Evolutionary conservation across 805 yeast genomes (phyloP).

Genomic region (Wickerhamiella sergipiensis): DNA sequence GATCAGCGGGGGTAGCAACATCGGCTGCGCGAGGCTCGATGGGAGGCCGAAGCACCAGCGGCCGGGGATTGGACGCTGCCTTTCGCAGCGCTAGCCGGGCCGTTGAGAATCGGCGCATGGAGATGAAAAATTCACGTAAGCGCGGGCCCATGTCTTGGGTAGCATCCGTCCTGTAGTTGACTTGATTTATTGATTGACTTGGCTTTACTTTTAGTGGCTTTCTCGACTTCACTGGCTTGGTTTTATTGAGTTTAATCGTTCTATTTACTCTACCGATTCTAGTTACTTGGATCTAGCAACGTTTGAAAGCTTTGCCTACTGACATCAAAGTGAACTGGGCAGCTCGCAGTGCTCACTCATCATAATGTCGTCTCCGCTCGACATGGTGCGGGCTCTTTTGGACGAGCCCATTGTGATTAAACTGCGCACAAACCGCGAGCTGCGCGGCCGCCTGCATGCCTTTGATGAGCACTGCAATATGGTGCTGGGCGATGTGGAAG

Average conservation of each 20-base stretch:
- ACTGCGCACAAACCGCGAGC: slow-evolving; percentile 86
- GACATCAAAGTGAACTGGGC: no score
- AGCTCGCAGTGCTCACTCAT: not conserved
- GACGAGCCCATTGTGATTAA: slow-evolving; percentile 83
- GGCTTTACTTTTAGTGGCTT: no score
- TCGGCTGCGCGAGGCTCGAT: slow-evolving; percentile 70
- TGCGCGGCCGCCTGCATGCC: slow-evolving; percentile 81
- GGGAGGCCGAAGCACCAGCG: slow-evolving; percentile 58
- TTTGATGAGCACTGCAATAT: slow-evolving; percentile 95
- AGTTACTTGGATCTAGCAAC: no score
- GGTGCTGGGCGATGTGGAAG: slow-evolving; percentile 86
- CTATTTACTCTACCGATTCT: no score
- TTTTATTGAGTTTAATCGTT: no score
- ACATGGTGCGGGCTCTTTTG: slow-evolving; percentile 67
- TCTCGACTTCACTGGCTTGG: no score
- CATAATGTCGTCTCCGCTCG: slow-evolving; percentile 64
- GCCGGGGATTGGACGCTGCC: slow-evolving; percentile 28
- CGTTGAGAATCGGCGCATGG: slow-evolving; percentile 6
- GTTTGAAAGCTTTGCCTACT: no score
- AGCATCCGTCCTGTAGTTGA: no score
- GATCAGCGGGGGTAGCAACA: slow-evolving; percentile 62
- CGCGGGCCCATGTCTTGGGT: no score
- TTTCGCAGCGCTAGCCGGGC: slow-evolving; percentile 25
- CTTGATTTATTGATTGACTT: no score
- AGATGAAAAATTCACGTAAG: not conserved